Conservation (phyloP, 495 filamentous ascomycete species). For the Coniosporium apollinis region DNA sequence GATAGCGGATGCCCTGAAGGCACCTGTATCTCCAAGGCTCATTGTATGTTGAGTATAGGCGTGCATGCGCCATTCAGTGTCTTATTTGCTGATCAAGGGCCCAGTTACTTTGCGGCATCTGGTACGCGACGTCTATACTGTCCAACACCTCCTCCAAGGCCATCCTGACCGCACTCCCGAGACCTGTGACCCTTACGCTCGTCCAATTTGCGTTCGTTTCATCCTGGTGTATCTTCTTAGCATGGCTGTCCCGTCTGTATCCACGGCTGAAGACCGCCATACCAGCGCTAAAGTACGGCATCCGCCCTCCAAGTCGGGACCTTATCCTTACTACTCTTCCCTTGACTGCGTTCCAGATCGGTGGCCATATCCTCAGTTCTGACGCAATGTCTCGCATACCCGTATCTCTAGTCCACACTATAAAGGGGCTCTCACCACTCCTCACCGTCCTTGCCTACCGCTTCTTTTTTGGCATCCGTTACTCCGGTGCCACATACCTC, state of each 20-base stretch:
- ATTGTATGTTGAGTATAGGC: constrained; percentile 45
- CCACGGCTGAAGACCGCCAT: constrained; percentile 48
- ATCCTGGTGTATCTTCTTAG: constrained; percentile 66
- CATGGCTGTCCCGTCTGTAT: constrained; percentile 52
- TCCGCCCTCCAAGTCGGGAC: constrained; percentile 65
- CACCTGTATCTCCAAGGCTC: constrained; percentile 73
- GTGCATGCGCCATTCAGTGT: background rate
- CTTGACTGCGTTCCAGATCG: constrained; percentile 81
- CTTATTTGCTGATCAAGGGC: constrained; percentile 7
- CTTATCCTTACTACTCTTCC: constrained; percentile 78
- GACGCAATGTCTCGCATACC: constrained; percentile 89
- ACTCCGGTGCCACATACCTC: constrained; percentile 74
- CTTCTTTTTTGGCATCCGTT: constrained; percentile 70
- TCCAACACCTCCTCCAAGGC: constrained; percentile 97
- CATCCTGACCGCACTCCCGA: constrained; percentile 83
- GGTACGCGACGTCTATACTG: constrained; percentile 88
- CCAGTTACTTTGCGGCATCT: constrained; percentile 65
- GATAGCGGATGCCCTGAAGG: constrained; percentile 75
- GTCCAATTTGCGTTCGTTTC: constrained; percentile 93
- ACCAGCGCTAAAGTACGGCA: constrained; percentile 65
- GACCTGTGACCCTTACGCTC: constrained; percentile 82
- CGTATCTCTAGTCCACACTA: constrained; percentile 93
- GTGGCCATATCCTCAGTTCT: constrained; percentile 81
- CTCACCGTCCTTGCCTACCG: constrained; percentile 93
- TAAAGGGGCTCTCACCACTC: constrained; percentile 95